A percentile compares a stretch with the other conserved stretches of the same genome.
Evolutionary conservation across 2,329 filamentous ascomycete genomes (phyloP).

Genomic region (Colletotrichum lini): DNA sequence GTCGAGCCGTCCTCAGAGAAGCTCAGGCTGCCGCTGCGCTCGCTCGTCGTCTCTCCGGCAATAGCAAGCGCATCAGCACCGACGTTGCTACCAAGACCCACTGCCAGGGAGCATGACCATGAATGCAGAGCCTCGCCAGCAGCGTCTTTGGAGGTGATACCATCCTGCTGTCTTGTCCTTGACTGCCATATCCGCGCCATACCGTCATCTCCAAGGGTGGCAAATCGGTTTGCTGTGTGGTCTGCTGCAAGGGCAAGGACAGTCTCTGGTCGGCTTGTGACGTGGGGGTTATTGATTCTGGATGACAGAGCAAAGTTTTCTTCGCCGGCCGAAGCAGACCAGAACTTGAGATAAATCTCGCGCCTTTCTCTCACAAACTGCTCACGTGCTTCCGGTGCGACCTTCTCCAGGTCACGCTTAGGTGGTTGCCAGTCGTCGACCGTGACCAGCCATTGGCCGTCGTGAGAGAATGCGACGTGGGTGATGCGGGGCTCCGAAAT

Average conservation of each 20-base stretch:
- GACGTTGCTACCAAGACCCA: constrained; percentile 48
- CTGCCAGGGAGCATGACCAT: constrained; percentile 76
- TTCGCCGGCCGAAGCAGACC: constrained; percentile 75
- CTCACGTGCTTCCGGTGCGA: constrained; percentile 53
- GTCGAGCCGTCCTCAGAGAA: constrained; percentile 90
- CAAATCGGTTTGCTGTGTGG: constrained; percentile 79
- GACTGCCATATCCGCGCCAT: constrained; percentile 86
- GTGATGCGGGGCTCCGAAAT: constrained; percentile 85
- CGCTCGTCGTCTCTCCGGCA: constrained; percentile 48
- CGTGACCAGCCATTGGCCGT: constrained; percentile 92
- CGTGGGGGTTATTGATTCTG: constrained; percentile 87
- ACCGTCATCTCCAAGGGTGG: constrained; percentile 87
- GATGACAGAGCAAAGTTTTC: constrained; percentile 82
- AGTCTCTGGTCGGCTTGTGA: constrained; percentile 65
- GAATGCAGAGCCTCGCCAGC: constrained; percentile 74
- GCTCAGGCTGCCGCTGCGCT: constrained; percentile 74
- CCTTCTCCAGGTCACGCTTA: constrained; percentile 72
- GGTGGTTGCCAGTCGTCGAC: constrained; percentile 92
- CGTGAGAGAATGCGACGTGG: constrained; percentile 80
- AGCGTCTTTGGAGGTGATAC: constrained; percentile 73
- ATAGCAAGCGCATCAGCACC: constrained; percentile 52
- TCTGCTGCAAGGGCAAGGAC: constrained; percentile 83
- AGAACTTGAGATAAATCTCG: constrained; percentile 93
- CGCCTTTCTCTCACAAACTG: constrained; percentile 67
- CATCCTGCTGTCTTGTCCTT: constrained; percentile 77